Percentiles rank a stretch among this genome's conserved stretches.
phyloP scores from a whole-genome alignment of 306 rosid genomes.

The Psophocarpus tetragonolobus region DNA sequence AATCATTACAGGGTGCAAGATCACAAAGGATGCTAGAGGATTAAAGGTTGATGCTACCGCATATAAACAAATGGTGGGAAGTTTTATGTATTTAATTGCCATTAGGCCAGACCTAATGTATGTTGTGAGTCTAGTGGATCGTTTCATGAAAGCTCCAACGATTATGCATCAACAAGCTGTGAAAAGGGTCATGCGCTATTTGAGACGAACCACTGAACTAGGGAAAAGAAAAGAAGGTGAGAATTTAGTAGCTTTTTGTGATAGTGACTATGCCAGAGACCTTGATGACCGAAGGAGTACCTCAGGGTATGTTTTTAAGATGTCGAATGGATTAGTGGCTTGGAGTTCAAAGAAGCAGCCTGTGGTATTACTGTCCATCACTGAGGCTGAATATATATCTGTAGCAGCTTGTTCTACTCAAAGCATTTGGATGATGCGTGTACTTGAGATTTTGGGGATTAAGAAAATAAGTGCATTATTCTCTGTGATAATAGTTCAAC shows the following conservation, averaged over 20 bases:
- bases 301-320: not conserved
- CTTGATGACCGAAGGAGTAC: not conserved
- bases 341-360: not conserved
- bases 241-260: not conserved
- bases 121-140: not conserved
- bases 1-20: not conserved
- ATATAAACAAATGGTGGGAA: not conserved
- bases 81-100: not conserved
- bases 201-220: not conserved
- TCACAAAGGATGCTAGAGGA: too few species aligned
- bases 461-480: not conserved
- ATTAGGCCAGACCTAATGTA: not conserved
- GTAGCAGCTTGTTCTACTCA: not conserved
- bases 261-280: not conserved
- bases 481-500: slow-evolving; percentile 5
- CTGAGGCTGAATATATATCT: not conserved
- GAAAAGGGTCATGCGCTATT: not conserved
- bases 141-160: too few species aligned
- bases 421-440: not conserved
- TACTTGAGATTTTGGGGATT: not conserved
- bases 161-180: not conserved
- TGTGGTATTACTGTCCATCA: not conserved
- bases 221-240: not conserved
- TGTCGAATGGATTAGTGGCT: not conserved
- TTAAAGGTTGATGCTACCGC: not conserved